A percentile compares a stretch with the other conserved stretches of the same genome.
Evolutionary conservation across 768 basidiomycete species (phyloP).

Genomic region (Trametes villosa): DNA sequence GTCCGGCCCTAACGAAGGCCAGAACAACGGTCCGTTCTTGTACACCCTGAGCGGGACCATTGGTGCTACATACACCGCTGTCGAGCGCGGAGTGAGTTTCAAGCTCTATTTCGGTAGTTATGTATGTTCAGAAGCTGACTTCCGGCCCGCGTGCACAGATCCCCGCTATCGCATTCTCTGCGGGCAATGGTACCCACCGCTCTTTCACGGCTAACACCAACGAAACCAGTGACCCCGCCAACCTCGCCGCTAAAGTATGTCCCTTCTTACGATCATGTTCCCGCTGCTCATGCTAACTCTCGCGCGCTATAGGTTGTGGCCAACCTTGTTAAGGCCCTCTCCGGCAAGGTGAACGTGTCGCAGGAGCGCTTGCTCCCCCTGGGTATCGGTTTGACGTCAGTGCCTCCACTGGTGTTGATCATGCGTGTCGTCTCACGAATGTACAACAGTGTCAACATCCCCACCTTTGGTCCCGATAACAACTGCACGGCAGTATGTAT

Average conservation of each 20-base stretch:
- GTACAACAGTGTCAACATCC: conserved; percentile 30
- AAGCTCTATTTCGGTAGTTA: background rate
- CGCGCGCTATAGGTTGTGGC: conserved; percentile 18
- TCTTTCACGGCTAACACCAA: conserved; percentile 36
- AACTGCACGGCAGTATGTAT: conserved; percentile 28
- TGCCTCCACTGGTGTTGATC: background rate
- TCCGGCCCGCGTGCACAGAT: conserved; percentile 18
- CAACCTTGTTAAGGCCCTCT: conserved; percentile 34
- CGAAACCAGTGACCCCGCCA: conserved; percentile 33
- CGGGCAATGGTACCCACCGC: conserved; percentile 35
- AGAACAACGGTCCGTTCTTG: conserved; percentile 35
- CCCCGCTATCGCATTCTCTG: conserved; percentile 37
- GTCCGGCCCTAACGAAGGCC: conserved; percentile 38
- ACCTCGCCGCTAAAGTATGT: conserved; percentile 31
- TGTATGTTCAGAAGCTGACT: background rate
- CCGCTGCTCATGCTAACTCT: background rate
- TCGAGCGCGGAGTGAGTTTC: conserved; percentile 35
- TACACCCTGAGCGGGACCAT: conserved; percentile 38
- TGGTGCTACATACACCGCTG: conserved; percentile 34
- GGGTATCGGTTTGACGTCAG: conserved; percentile 35
- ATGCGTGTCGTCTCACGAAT: background rate
- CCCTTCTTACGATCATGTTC: background rate
- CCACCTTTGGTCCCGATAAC: conserved; percentile 30
- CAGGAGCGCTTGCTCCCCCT: conserved; percentile 32
- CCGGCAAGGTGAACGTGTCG: conserved; percentile 27